phyloP scores from a whole-genome alignment of 106 monocot genomes.

The Cymbidium sinense region DNA sequence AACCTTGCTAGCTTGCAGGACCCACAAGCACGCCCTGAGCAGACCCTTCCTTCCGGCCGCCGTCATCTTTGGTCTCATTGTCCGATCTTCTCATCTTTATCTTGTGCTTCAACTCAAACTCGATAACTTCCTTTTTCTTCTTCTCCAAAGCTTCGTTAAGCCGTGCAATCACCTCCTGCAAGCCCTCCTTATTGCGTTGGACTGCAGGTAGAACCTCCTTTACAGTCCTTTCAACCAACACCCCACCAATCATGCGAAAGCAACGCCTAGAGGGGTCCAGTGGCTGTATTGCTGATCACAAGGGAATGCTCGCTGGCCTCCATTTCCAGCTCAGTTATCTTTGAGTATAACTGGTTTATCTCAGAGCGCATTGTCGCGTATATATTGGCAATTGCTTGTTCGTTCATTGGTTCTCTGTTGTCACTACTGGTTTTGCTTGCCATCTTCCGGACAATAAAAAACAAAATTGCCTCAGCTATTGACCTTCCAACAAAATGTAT shows the following conservation, averaged over 20 bases:
- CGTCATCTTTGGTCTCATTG: conserved; percentile 31
- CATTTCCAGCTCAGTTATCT: conserved; percentile 94
- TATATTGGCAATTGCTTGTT: conserved; percentile 63
- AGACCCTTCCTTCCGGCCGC: conserved; percentile 53
- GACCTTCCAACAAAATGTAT: no score
- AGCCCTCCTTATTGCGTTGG: conserved; percentile 78
- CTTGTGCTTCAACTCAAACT: conserved; percentile 94
- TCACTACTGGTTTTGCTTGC: conserved; percentile 23
- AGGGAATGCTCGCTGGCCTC: conserved; percentile 89
- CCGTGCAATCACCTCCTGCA: conserved; percentile 77
- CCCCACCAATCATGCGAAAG: conserved; percentile 88
- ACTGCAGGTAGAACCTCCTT: conserved; percentile 89
- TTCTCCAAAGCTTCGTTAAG: conserved; percentile 71
- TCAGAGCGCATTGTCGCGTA: conserved; percentile 73
- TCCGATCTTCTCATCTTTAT: conserved; percentile 64
- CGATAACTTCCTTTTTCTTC: conserved; percentile 89
- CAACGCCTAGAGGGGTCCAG: conserved; percentile 81
- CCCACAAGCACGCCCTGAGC: conserved; percentile 95
- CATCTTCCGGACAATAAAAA: conserved; percentile 46
- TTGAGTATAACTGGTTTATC: conserved; percentile 75
- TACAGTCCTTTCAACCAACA: conserved; percentile 83
- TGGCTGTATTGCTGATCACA: conserved; percentile 72
- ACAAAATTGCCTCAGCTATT: conserved; percentile 1
- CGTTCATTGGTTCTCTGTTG: conserved; percentile 35
- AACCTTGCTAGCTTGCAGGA: conserved; percentile 24